phyloP scores from a whole-genome alignment of 164 flowering plant genomes.

The Nymphaea thermarum region DNA sequence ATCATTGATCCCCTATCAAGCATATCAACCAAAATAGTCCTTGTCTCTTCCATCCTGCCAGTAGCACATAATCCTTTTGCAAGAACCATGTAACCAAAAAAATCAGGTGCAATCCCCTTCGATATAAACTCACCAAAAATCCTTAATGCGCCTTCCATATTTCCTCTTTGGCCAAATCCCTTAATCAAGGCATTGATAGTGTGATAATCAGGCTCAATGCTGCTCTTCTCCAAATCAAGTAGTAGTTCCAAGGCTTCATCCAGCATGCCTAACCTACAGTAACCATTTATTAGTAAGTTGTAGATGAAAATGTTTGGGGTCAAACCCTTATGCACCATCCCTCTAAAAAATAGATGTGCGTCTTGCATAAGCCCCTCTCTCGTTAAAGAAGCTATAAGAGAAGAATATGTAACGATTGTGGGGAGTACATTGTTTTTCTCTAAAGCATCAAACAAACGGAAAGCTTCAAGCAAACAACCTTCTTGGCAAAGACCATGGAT shows the following conservation, averaged over 20 bases:
- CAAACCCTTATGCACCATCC: constrained; percentile 47
- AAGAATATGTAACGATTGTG: constrained; percentile 54
- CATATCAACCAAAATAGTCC: constrained; percentile 72
- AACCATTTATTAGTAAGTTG: constrained; percentile 62
- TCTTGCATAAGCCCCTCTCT: constrained; percentile 60
- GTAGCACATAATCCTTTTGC: constrained; percentile 60
- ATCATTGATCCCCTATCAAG: constrained; percentile 37
- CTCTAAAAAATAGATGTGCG: constrained; percentile 51
- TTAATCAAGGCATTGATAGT: constrained; percentile 57
- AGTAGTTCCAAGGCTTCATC: constrained; percentile 54
- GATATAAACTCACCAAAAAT: constrained; percentile 37
- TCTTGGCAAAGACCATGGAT: constrained; percentile 66
- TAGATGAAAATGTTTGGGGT: constrained; percentile 46
- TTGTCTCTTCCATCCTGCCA: constrained; percentile 91
- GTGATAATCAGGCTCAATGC: constrained; percentile 46
- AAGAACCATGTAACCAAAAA: constrained; percentile 63
- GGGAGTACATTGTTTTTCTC: constrained; percentile 45
- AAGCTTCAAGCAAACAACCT: constrained; percentile 72
- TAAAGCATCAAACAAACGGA: constrained; percentile 75
- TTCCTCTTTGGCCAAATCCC: constrained; percentile 50
- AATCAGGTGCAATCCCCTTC: constrained; percentile 54
- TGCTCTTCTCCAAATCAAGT: constrained; percentile 24
- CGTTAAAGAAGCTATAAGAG: constrained; percentile 47
- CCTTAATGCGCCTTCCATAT: constrained; percentile 68
- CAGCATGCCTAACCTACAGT: constrained; percentile 44